Evolutionary conservation across 2,329 filamentous ascomycete species (phyloP).

Genomic region (Lachnellula hyalina): DNA sequence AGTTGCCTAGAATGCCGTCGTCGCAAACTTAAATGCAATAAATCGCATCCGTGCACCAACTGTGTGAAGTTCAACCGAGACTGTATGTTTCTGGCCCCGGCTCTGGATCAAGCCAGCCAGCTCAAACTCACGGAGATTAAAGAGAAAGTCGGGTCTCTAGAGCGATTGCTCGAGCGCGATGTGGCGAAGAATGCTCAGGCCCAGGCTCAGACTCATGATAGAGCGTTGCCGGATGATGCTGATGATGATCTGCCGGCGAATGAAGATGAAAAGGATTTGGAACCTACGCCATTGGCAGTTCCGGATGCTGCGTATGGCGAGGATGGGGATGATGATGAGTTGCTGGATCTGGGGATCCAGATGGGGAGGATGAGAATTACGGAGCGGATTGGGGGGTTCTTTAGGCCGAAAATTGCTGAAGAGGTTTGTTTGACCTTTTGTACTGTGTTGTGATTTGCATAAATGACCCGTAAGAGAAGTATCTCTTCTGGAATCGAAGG

Average conservation of each 20-base stretch:
- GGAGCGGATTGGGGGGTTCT: constrained; percentile 68
- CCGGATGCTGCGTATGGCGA: constrained; percentile 65
- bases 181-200: constrained; percentile 45
- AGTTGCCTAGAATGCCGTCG: constrained; percentile 68
- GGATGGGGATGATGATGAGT: constrained; percentile 57
- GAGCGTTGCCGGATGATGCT: constrained; percentile 40
- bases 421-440: constrained; percentile 51
- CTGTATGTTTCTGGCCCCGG: constrained; percentile 36
- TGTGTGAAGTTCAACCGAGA: constrained; percentile 39
- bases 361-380: constrained; percentile 69
- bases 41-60: constrained; percentile 58
- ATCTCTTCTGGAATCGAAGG: background rate
- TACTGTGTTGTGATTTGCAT: no score
- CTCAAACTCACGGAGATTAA: constrained; percentile 71
- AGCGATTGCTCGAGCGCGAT: constrained; percentile 64
- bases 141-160: constrained; percentile 68
- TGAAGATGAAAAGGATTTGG: constrained; percentile 57
- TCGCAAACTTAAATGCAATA: constrained; percentile 75
- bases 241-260: constrained; percentile 39
- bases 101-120: constrained; percentile 63
- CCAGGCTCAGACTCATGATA: constrained; percentile 9
- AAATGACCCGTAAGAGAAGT: background rate
- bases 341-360: constrained; percentile 66
- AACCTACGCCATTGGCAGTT: constrained; percentile 56
- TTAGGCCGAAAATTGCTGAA: constrained; percentile 63